Evolutionary conservation across 1,139 yeast genomes (phyloP).

Genomic region (Blastobotrys malaysiensis): DNA sequence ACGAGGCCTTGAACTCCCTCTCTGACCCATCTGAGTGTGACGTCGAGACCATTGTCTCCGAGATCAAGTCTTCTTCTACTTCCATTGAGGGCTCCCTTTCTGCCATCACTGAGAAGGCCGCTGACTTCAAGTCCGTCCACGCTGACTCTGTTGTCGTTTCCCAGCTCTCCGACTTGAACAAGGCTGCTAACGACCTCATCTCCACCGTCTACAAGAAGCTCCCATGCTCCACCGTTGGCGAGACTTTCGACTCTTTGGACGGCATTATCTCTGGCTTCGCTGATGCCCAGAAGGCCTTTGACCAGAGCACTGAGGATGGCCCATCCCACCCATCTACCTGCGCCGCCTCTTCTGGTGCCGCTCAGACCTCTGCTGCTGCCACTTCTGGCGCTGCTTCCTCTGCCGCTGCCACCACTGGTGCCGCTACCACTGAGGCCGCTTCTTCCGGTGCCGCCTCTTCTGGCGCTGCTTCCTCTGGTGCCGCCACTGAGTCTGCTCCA

Average conservation of each 20-base stretch:
- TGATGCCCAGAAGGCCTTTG: conserved; percentile 3
- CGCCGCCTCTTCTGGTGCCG: conserved; percentile 2
- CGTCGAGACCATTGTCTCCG: conserved; percentile 2
- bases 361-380: not conserved
- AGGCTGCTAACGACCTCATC: conserved; percentile 5
- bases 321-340: conserved; percentile 10
- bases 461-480: conserved; percentile 2
- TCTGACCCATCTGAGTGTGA: conserved; percentile 4
- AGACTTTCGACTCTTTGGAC: conserved; percentile 5
- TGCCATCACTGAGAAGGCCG: conserved; percentile 2
- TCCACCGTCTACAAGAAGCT: conserved; percentile 3
- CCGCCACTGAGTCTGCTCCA: conserved; percentile 4
- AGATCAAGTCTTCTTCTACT: not conserved
- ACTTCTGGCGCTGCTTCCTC: not conserved
- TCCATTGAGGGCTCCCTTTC: conserved; percentile 4
- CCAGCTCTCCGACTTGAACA: conserved; percentile 1
- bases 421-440: not conserved
- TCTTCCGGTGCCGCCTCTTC: conserved; percentile 1
- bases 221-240: conserved; percentile 6
- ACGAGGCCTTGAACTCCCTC: conserved; percentile 4
- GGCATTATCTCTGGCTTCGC: conserved; percentile 3
- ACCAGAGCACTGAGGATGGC: not conserved
- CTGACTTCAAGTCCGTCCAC: conserved; percentile 1
- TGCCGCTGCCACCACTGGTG: conserved; percentile 1
- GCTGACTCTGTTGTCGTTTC: not conserved